phyloP scores from a whole-genome alignment of 139 green algal genomes.

The Chlamydomonas eustigma region DNA sequence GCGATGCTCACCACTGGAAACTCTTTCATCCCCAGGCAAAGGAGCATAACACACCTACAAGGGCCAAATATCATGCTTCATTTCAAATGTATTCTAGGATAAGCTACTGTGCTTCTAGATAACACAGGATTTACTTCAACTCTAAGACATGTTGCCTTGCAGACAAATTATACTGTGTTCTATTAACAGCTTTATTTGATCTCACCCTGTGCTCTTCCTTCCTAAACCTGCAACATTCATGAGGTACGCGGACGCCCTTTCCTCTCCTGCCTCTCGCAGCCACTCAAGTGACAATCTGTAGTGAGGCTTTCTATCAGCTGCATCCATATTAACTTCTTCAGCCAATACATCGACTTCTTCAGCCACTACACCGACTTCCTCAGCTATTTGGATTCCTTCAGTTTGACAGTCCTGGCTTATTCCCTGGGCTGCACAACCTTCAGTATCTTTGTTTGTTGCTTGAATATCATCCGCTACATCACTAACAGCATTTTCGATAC shows the following conservation, averaged over 20 bases:
- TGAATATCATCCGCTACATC: no score
- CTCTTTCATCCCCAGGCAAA: slow-evolving; percentile 35
- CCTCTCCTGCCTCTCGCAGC: slow-evolving; percentile 40
- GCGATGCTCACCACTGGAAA: slow-evolving; percentile 25
- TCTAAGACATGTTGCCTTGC: no score
- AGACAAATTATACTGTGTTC: neutral
- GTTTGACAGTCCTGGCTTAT: no score
- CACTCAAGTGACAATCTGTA: slow-evolving; percentile 63
- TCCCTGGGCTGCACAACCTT: no score
- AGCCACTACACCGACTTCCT: no score
- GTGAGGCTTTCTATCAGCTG: no score
- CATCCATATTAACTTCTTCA: neutral
- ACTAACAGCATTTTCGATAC: no score
- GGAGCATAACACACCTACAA: slow-evolving; percentile 40
- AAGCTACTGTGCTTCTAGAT: no score
- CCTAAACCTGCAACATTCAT: slow-evolving; percentile 49
- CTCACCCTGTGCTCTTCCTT: slow-evolving; percentile 33
- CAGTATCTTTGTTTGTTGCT: no score
- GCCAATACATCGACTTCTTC: neutral
- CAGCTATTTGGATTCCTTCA: no score
- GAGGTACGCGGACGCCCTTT: slow-evolving; percentile 48
- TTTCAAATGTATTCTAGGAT: no score
- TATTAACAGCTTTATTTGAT: neutral
- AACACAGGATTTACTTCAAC: no score
- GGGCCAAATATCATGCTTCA: neutral